Evolutionary conservation across 768 basidiomycete species (phyloP).

Genomic region (Suillus subalutaceus): DNA sequence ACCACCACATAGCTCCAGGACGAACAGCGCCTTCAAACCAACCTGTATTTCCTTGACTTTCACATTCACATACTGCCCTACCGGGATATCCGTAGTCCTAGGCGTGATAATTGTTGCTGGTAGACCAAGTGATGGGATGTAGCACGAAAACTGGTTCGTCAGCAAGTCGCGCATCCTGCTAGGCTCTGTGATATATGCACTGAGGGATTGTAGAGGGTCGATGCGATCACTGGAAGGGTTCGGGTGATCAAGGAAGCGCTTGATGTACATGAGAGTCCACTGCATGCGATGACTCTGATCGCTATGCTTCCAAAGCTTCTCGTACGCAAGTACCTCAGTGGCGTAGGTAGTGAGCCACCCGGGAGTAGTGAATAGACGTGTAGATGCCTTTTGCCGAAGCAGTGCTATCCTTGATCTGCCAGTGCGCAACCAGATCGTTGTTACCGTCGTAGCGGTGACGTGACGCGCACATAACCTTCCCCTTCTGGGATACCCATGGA

Average conservation of each 20-base stretch:
- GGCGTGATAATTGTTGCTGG: conserved; percentile 19
- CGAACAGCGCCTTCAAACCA: conserved; percentile 19
- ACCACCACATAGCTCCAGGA: conserved; percentile 6
- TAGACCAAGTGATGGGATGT: conserved; percentile 31
- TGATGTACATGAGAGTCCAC: conserved; percentile 46
- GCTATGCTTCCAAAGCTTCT: conserved; percentile 35
- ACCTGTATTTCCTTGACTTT: conserved; percentile 30
- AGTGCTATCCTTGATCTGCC: conserved; percentile 90
- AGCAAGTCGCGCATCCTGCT: conserved; percentile 9
- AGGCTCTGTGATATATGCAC: conserved; percentile 27
- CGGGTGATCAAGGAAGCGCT: conserved; percentile 38
- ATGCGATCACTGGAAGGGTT: conserved; percentile 18
- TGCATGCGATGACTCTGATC: conserved; percentile 37
- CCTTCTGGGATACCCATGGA: conserved; percentile 66
- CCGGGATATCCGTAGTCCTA: conserved; percentile 14
- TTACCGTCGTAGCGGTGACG: conserved; percentile 89
- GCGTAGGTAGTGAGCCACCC: conserved; percentile 50
- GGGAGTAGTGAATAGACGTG: conserved; percentile 47
- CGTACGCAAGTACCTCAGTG: conserved; percentile 38
- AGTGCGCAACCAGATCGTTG: conserved; percentile 81
- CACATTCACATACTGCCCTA: conserved; percentile 33
- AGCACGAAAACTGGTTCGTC: conserved; percentile 21
- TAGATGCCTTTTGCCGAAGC: conserved; percentile 38
- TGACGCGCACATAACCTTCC: conserved; percentile 82
- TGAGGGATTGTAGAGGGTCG: conserved; percentile 33